Base-by-base conservation (phyloP, 163 green algal species). In the Scenedesmus sp. region DNA sequence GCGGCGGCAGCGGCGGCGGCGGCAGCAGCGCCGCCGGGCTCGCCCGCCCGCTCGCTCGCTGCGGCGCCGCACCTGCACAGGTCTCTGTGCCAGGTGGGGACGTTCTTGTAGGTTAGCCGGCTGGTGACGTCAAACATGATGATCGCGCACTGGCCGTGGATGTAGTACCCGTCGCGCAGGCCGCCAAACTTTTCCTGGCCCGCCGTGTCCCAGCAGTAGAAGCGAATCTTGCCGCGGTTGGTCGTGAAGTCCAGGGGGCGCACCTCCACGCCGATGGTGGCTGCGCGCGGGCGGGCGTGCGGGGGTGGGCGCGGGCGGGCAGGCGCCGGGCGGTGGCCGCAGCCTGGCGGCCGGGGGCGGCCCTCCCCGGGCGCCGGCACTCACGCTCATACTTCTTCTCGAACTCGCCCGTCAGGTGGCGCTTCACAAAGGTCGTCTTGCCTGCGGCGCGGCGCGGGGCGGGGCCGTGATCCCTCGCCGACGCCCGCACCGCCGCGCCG, bases 91-190 rank as follows among this genome's bases (percentile, higher is more conserved):
- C 96, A 99, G 20, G 95, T 98, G 62, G 97, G 97, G 22, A 99
- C 96, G 84, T 98, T 99, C 92, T 99, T 99, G 91, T 99, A 99
- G 34, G 97, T 99, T 60, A 99, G 89, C 48, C 97, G 91, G 15
- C 93, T 98, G 3, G 97, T 99, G 26, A 99, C 97, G 84, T 99
- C 97, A 90, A 99, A 99, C 97, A 99, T 99, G 89, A 99, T 99
- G 92, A 99, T 99, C 17, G 96, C 97, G 84, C 97, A 99, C 88
- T 99, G 94, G 20, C 95, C 96, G 85, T 99, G 94, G 73, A 99
- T 99, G 88, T 98, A 99, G 86, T 99, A 99, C 9, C 97, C 97
- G 85, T 99, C 97, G 42, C 96, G 93, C 77, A 99, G 91, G n/a
- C 97, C 96, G 48, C 97, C 97, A 88, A 99, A 99, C 90, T 98